Evolutionary conservation across 345 rosid genomes (phyloP), one percentile per base, ranked within the genome.

Genomic region (Lepidium africanum): DNA sequence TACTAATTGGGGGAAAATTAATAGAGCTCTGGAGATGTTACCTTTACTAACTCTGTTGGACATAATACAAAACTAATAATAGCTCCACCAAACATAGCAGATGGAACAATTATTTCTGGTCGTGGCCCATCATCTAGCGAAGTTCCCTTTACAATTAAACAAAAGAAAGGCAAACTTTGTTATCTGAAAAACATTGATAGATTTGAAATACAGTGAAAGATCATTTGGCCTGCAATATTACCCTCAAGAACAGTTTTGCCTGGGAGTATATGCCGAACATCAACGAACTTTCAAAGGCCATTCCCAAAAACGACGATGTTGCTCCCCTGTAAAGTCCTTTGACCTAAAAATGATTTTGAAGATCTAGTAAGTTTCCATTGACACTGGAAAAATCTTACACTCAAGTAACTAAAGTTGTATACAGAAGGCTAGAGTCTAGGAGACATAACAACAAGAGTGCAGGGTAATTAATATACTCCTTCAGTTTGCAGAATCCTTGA

Each of bases 211-310:
- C 30, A 47, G 43, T 62, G 30, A 38, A 39, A 47, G 25, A 63
- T 54, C 25, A 32, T 5, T 19, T 47, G 64, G 30, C n/a, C 25
- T 8, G 5, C 9, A 67, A 66, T 48, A 48, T 70, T 48, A 62
- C 96, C 97, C 80, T 92, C 71, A 91, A 79, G 25, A 77, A 71
- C 63, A 86, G 90, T 78, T 89, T 95, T 45, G 93, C 89, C 76
- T 87, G 96, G n/a, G 96, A 95, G 70, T 95, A 95, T 63, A 95
- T 79, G 38, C 97, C 93, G 57, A 95, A 94, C 69, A 86, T 77
- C 74, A 95, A 84, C 25, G 99, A 95, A 76, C 97, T 89, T 74
- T 87, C 99, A 64, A 89, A 86, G 36, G 96, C 89, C 88, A 95
- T 66, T 48, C 99, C 97, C 56, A 85, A 49, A 83, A 95, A 89